These are phyloP conservation scores for Trametes villosa DNA, from an alignment of 768 basidiomycete genomes.

Conservation along the genomic window DNA sequence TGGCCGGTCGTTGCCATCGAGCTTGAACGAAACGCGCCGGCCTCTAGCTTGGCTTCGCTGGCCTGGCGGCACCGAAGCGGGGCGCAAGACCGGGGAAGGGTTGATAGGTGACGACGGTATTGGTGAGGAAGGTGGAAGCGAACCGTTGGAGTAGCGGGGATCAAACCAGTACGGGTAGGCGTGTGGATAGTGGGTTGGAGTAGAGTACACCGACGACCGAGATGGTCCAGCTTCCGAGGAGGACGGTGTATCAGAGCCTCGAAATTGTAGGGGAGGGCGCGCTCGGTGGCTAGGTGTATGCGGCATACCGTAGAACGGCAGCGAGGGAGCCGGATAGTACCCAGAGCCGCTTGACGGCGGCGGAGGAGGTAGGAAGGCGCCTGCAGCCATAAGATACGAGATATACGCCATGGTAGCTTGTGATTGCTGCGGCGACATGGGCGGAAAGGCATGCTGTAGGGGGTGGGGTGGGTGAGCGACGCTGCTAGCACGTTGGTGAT, in stretches of 20 bases:
- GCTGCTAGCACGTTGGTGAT: not conserved
- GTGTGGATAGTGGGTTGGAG: constrained; percentile 41
- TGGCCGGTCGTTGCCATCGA: constrained; percentile 36
- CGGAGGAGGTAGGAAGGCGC: constrained; percentile 27
- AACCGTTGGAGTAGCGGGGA: constrained; percentile 50
- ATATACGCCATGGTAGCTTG: constrained; percentile 39
- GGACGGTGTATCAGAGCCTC: constrained; percentile 32
- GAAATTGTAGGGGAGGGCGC: not conserved
- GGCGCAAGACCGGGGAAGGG: constrained; percentile 17
- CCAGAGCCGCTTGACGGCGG: constrained; percentile 23
- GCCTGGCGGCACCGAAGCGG: constrained; percentile 34
- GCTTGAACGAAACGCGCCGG: constrained; percentile 59
- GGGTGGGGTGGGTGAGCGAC: not conserved
- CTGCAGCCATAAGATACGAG: constrained; percentile 41
- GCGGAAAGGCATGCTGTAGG: not conserved
- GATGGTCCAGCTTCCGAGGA: constrained; percentile 29
- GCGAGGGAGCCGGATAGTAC: constrained; percentile 14
- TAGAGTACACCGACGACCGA: constrained; percentile 36
- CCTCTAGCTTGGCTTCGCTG: constrained; percentile 57
- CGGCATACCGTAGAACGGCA: constrained; percentile 19
- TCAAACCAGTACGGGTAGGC: constrained; percentile 46
- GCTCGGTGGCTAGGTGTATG: constrained; percentile 25
- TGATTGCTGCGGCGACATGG: not conserved
- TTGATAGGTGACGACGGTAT: constrained; percentile 40
- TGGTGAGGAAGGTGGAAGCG: constrained; percentile 59